Evolutionary conservation across 2,329 filamentous ascomycete species (phyloP).

Genomic region (Calycina marina): DNA sequence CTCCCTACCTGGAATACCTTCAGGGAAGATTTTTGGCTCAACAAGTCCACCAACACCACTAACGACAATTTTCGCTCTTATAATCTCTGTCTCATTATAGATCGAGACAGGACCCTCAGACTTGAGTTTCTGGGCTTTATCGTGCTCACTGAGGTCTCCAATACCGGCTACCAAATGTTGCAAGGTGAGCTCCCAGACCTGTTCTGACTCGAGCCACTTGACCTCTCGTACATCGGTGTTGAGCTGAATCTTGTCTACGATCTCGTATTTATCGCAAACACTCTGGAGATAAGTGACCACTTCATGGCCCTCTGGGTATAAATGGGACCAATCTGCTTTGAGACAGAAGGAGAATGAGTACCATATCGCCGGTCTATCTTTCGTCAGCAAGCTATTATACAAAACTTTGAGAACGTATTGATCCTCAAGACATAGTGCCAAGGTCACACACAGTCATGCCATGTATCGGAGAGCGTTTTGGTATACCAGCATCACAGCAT

Average conservation of each 20-base stretch:
- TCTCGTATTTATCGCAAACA: slow-evolving; percentile 36
- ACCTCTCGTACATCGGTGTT: slow-evolving; percentile 40
- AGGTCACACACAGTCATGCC: no score
- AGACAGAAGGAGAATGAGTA: slow-evolving; percentile 48
- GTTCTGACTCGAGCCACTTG: slow-evolving; percentile 35
- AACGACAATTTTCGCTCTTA: slow-evolving; percentile 38
- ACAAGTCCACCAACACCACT: slow-evolving; percentile 40
- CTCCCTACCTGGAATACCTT: slow-evolving; percentile 35
- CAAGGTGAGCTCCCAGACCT: slow-evolving; percentile 39
- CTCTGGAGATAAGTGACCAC: slow-evolving; percentile 38
- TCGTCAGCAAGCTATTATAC: slow-evolving; percentile 12
- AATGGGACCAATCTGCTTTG: slow-evolving; percentile 40
- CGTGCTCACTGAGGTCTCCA: slow-evolving; percentile 35
- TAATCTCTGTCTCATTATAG: slow-evolving; percentile 33
- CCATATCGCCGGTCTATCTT: slow-evolving; percentile 34
- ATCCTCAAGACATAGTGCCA: no score
- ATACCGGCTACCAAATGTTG: slow-evolving; percentile 34
- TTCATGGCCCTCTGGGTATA: slow-evolving; percentile 45
- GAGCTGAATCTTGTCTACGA: slow-evolving; percentile 42
- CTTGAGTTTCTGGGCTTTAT: slow-evolving; percentile 29
- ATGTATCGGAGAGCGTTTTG: background rate
- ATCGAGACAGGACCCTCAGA: slow-evolving; percentile 31
- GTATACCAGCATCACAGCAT: no score
- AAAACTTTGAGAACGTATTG: no score
- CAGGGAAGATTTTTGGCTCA: slow-evolving; percentile 35